A percentile compares a stretch with the other conserved stretches of the same genome.
Conservation (phyloP, 805 yeast genomes). For the Candida gorgasii region DNA sequence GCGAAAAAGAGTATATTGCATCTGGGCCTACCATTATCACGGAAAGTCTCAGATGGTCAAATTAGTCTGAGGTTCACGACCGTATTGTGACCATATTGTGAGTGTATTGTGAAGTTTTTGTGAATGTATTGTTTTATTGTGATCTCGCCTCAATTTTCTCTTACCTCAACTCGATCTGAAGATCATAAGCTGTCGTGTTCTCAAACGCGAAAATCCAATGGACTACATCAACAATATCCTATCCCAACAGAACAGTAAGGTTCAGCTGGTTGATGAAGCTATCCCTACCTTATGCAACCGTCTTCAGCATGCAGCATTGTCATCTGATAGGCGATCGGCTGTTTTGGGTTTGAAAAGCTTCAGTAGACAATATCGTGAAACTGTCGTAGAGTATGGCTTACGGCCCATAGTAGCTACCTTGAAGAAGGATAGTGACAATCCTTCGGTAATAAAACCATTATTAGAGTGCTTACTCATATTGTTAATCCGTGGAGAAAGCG, state of each 20-base stretch:
- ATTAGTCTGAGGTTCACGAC: no score
- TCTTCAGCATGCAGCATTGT: conserved; percentile 73
- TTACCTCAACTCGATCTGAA: background rate
- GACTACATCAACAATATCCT: conserved; percentile 40
- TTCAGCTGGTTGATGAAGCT: conserved; percentile 70
- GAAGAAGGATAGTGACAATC: conserved; percentile 64
- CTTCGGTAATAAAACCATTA: conserved; percentile 72
- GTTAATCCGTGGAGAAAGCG: conserved; percentile 67
- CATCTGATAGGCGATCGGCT: conserved; percentile 89
- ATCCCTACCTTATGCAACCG: conserved; percentile 89
- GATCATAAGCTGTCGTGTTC: conserved; percentile 1
- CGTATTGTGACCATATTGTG: no score
- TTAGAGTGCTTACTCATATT: conserved; percentile 83
- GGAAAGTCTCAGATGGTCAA: no score
- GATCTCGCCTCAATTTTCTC: no score
- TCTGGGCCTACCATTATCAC: no score
- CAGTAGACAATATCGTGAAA: conserved; percentile 84
- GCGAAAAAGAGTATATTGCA: no score
- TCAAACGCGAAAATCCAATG: conserved; percentile 19
- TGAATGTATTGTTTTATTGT: no score
- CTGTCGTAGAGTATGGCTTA: conserved; percentile 84
- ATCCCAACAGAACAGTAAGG: conserved; percentile 30
- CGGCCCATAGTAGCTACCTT: conserved; percentile 70
- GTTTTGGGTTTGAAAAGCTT: conserved; percentile 86
- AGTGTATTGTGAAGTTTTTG: no score